These are phyloP conservation scores for Beauveria sp. DNA, from an alignment of 2,329 filamentous ascomycete species.

Conservation along the genomic window DNA sequence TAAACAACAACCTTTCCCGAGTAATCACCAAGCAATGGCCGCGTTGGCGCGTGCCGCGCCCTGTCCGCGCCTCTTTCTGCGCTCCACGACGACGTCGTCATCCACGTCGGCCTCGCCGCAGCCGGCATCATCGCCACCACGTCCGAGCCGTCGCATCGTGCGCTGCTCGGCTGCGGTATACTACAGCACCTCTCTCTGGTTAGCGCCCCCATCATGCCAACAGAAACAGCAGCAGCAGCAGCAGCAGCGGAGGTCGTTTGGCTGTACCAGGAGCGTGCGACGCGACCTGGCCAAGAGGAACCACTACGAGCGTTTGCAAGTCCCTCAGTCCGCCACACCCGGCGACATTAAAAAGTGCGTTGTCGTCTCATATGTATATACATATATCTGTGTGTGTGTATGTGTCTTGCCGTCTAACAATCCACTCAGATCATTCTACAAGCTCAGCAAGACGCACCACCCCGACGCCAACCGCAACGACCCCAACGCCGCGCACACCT, in stretches of 20 bases:
- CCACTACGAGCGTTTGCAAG: slow-evolving; percentile 75
- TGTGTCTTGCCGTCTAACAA: too few relatives aligned
- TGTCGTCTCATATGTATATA: not conserved
- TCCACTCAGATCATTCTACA: slow-evolving; percentile 64
- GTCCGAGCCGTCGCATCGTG: not conserved
- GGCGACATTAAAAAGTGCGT: slow-evolving; percentile 76
- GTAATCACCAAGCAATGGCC: not conserved
- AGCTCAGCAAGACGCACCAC: slow-evolving; percentile 84
- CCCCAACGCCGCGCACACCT: slow-evolving; percentile 63
- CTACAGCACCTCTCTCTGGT: not conserved
- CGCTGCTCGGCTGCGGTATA: not conserved
- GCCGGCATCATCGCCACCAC: not conserved
- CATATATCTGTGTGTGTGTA: not conserved
- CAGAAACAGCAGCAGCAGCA: not conserved
- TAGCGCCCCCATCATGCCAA: not conserved
- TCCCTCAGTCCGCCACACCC: slow-evolving; percentile 61
- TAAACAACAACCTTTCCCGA: not conserved
- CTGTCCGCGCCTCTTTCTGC: not conserved
- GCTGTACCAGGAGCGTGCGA: slow-evolving; percentile 11
- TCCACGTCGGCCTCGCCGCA: not conserved
- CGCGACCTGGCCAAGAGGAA: slow-evolving; percentile 36
- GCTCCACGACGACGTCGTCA: not conserved
- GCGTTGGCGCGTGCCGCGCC: slow-evolving; percentile 1
- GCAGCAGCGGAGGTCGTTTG: slow-evolving; percentile 19
- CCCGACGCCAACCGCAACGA: slow-evolving; percentile 82